Evolutionary conservation across 2,329 filamentous ascomycete species (phyloP).

Genomic region (Tolypocladium ophioglossoides): DNA sequence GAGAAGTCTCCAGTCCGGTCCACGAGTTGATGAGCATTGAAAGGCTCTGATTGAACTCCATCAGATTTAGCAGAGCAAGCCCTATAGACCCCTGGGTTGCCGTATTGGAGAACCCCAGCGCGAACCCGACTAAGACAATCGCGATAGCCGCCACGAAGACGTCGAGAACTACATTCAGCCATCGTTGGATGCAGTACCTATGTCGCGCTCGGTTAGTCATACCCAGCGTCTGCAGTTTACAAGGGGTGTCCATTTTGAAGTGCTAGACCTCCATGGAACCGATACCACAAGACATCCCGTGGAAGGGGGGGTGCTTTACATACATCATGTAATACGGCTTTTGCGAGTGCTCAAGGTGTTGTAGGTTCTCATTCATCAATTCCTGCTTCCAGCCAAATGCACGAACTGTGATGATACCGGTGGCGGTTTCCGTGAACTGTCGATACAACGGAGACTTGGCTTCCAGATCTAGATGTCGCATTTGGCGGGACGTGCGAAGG

Average conservation of each 20-base stretch:
- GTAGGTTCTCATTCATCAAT: background rate
- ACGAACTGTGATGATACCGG: slow-evolving; percentile 4
- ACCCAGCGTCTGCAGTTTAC: too few species aligned
- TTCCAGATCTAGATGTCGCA: slow-evolving; percentile 48
- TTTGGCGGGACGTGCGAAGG: slow-evolving; percentile 46
- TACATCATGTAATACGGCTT: slow-evolving; percentile 4
- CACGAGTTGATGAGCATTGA: slow-evolving; percentile 2
- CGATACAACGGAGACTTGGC: slow-evolving; percentile 35
- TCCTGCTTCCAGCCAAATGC: slow-evolving; percentile 6
- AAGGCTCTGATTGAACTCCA: background rate
- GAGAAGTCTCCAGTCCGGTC: slow-evolving; percentile 4
- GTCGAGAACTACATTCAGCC: slow-evolving; percentile 4
- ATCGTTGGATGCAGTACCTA: slow-evolving; percentile 6
- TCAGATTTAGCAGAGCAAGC: background rate
- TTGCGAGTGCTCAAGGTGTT: slow-evolving; percentile 6
- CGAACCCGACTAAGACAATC: slow-evolving; percentile 4
- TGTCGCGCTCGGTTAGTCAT: background rate
- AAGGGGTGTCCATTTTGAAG: too few species aligned
- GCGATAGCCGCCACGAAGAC: slow-evolving; percentile 3
- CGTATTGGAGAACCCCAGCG: background rate
- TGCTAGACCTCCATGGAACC: too few species aligned
- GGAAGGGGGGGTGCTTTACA: too few species aligned
- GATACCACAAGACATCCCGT: too few species aligned
- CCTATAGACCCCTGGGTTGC: slow-evolving; percentile 2
- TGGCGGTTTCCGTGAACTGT: slow-evolving; percentile 5